A percentile compares a stretch with the other conserved stretches of the same genome.
Conservation (phyloP, 352 stramenopile genomes). For the Phytophthora brassicae region DNA sequence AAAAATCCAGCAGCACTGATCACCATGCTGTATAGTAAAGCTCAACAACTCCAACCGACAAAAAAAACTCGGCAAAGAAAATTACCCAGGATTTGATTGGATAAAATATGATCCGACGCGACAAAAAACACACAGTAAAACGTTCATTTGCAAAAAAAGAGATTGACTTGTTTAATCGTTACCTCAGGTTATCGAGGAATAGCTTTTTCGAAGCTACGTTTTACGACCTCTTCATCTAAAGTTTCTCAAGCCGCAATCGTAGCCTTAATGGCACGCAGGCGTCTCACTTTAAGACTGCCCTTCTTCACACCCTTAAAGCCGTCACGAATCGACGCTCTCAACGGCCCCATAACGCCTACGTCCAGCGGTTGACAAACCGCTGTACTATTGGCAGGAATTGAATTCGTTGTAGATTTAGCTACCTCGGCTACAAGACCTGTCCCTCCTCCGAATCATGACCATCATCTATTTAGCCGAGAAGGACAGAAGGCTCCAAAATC, state of each 20-base stretch:
- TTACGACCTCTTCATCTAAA: conserved; percentile 3
- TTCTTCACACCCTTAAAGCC: neutral
- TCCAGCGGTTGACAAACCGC: conserved; percentile 22
- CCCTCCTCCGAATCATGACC: conserved; percentile 1
- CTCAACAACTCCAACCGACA: neutral
- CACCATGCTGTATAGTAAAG: neutral
- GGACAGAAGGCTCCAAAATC: conserved; percentile 2
- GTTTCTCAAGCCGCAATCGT: conserved; percentile 3
- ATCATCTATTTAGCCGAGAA: conserved; percentile 7
- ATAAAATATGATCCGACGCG: too few species aligned
- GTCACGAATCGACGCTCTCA: conserved; percentile 3
- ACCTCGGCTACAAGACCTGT: neutral
- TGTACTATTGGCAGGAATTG: conserved; percentile 12
- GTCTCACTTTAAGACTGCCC: neutral
- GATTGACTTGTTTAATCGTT: conserved; percentile 1
- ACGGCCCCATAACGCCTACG: conserved; percentile 19
- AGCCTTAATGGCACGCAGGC: neutral
- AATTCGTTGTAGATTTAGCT: neutral
- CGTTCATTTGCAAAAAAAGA: too few species aligned
- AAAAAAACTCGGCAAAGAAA: neutral
- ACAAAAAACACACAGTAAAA: too few species aligned
- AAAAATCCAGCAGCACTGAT: neutral
- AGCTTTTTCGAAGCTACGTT: conserved; percentile 10
- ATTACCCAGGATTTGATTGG: too few species aligned
- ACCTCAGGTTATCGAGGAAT: conserved; percentile 4